A percentile compares a stretch with the other conserved stretches of the same genome.
phyloP scores from a whole-genome alignment of 192 early-diverging fungal species.

The Podila epicladia region DNA sequence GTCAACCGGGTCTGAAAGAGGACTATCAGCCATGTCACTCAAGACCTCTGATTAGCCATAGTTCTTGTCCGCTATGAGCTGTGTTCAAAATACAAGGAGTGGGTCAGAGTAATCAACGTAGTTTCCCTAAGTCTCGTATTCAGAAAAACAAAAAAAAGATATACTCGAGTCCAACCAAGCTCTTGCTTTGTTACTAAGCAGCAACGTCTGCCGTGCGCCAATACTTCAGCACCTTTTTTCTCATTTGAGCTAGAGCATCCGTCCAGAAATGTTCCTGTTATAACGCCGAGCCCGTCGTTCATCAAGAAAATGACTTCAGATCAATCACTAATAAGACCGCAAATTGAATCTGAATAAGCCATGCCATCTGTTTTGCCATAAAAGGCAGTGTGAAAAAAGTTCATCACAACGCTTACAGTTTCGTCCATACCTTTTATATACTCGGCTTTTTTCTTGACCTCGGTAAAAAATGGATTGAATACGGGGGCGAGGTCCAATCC shows the following conservation, averaged over 20 bases:
- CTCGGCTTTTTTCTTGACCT: constrained; percentile 2
- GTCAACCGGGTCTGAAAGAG: constrained; percentile 9
- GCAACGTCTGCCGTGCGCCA: constrained; percentile 3
- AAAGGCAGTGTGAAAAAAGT: not conserved
- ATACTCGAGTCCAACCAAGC: constrained; percentile 9
- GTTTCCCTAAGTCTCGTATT: not conserved
- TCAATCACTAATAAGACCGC: not conserved
- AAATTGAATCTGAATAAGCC: not conserved
- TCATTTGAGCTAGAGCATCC: constrained; percentile 6
- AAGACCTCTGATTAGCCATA: constrained; percentile 10
- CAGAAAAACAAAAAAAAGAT: constrained; percentile 1
- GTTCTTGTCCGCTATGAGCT: constrained; percentile 14
- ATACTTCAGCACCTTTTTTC: constrained; percentile 7
- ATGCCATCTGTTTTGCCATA: not conserved
- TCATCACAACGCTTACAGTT: not conserved
- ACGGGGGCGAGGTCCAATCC: constrained; percentile 1
- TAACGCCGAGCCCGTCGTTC: constrained; percentile 1
- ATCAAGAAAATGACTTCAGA: not conserved
- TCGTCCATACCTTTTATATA: constrained; percentile 2
- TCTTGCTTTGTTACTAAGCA: constrained; percentile 7
- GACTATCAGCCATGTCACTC: constrained; percentile 1
- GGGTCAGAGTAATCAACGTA: constrained; percentile 2
- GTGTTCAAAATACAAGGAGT: constrained; percentile 1
- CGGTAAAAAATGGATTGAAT: constrained; percentile 1
- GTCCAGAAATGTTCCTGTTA: not conserved